phyloP scores from a whole-genome alignment of 352 stramenopile species.

The Pythium rishiriense region DNA sequence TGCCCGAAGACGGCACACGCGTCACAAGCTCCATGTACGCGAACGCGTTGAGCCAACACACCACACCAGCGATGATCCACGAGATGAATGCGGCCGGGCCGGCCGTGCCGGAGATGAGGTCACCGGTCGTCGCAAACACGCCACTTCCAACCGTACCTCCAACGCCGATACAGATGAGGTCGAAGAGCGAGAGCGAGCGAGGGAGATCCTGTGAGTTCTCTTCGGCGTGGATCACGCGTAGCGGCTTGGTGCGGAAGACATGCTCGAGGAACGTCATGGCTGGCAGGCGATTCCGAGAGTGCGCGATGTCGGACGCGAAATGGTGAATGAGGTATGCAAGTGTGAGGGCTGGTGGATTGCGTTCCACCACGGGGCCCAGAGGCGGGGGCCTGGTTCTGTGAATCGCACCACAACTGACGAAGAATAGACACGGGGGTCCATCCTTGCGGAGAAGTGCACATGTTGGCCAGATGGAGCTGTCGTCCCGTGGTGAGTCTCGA shows the following conservation, averaged over 20 bases:
- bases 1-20: constrained; percentile 86
- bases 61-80: constrained; percentile 80
- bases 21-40: constrained; percentile 91
- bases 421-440: background rate
- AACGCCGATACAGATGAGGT: constrained; percentile 92
- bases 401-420: background rate
- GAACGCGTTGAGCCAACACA: constrained; percentile 80
- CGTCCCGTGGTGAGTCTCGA: too few relatives aligned
- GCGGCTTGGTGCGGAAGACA: constrained; percentile 63
- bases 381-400: background rate
- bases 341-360: too few relatives aligned
- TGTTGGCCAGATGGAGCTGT: too few relatives aligned
- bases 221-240: constrained; percentile 74
- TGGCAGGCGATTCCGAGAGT: too few relatives aligned
- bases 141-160: constrained; percentile 90
- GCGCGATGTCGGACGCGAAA: too few relatives aligned
- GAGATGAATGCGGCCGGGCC: constrained; percentile 83
- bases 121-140: constrained; percentile 86
- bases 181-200: constrained; percentile 79
- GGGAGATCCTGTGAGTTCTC: constrained; percentile 65
- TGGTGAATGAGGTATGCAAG: too few relatives aligned
- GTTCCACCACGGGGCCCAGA: too few relatives aligned
- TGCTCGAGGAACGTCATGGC: too few relatives aligned
- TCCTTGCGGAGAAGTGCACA: too few relatives aligned
- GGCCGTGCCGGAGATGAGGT: constrained; percentile 72